Evolutionary conservation across 352 stramenopile species (phyloP), one percentile per base, ranked within the genome.

Genomic region (Discostella stelligera): DNA sequence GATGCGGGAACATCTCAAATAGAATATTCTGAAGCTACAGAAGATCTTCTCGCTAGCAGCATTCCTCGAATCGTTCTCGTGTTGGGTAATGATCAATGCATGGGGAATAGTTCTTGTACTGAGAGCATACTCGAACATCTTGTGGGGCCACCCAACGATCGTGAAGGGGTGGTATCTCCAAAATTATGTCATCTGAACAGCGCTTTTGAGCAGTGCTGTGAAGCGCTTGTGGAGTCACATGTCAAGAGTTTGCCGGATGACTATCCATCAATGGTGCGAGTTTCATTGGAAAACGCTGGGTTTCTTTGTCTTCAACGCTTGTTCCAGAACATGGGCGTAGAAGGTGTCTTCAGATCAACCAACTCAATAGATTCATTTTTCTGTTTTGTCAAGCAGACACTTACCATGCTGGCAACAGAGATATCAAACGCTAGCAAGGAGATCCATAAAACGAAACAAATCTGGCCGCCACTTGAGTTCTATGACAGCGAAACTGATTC

Each of bases 221-320:
- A 68, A 59, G 44, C 64, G n/a, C 23, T 84, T 58, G 61, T 70
- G 16, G 25, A 49, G 46, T 69, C 65, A 44, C 54, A 72, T 20
- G 23, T 80, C 13, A 37, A 77, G 52, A 46, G 0, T 65, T 13
- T 37, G 37, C n/a, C 3, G 23, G 21, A 63, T 7, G 21, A 69
- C 3, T 21, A 62, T 54, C 58, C 64, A 27, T 61, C 65, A 20
- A 54, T 80, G 30, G 66, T 49, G 2, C 66, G 61, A 58, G 27
- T 84, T 13, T 77, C 77, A 9, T 16, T 80, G 20, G 50, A 59
- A 11, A 72, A 67, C 23, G 0, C 80, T 58, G 73, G 70, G 61
- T 77, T 66, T 37, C 59, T 84, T 55, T 84, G 70, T 53, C 52
- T 84, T 46, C 65, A 77, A 60, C 53, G 49, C 32, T 69, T 84